Evolutionary conservation across 768 basidiomycete genomes (phyloP), one percentile per base, ranked within the genome.

Genomic region (Pluteus cervinus): DNA sequence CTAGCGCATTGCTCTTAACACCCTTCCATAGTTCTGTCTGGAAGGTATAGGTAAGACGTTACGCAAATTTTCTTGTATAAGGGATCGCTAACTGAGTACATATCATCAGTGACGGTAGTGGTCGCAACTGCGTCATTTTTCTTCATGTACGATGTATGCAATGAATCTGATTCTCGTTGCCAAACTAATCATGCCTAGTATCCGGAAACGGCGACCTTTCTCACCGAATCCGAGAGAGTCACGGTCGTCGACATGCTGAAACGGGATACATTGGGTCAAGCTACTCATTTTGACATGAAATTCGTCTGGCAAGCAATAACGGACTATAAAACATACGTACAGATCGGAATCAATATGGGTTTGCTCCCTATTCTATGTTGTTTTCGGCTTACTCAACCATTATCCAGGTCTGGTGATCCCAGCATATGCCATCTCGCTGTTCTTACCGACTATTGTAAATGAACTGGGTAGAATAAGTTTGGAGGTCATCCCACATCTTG

Each of bases 121-220:
- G 55, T 69, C 23, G 71, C 70, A 7, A 12, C 57, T 20, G 40
- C 56, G 0, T 58, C 71, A 24, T 77, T 63, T 50, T 78, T 72
- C 51, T 63, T 65, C 52, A 70, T 79, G 60, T 56, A 77, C 41
- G 75, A 79, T 51, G 72, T 72, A 37, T 25, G 68, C 37, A 28
- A n/a, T 25, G 12, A 10, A 29, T 12, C 12, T 29, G 26, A 15
- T 20, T 36, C 12, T 18, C n/a, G 12, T 7, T 7, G 10, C 18
- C 4, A 11, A 17, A 4, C 22, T 37, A 37, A 18, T 9, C 11
- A 23, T 20, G 18, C 2, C 24, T 41, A 74, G 71, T 78, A 72
- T 52, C 75, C 77, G 17, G 69, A 71, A 44, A 80, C 76, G 1
- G 77, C 77, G 8, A 62, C 55, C 16, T 81, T 79, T 57, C 54